A percentile compares a stretch with the other conserved stretches of the same genome.
Conservation (phyloP, 345 rosid genomes). For the Eucalyptus cladocalyx region DNA sequence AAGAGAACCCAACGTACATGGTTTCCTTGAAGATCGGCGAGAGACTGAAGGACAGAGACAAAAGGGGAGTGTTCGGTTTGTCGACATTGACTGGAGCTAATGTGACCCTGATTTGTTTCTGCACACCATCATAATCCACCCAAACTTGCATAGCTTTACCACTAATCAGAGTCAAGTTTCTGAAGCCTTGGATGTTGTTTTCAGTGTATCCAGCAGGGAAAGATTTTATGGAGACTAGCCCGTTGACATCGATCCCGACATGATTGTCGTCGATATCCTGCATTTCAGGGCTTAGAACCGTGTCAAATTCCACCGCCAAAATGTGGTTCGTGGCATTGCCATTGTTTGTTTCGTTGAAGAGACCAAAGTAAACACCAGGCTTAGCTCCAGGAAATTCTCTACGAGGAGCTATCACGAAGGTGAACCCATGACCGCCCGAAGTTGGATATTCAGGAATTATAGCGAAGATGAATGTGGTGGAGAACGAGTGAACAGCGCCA, state of each 20-base stretch:
- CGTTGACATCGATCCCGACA: slow-evolving; percentile 48
- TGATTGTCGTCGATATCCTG: slow-evolving; percentile 34
- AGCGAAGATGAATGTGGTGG: too few species aligned
- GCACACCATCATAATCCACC: too few species aligned
- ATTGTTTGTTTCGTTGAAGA: slow-evolving; percentile 21
- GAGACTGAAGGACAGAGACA: not conserved
- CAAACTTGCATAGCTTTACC: too few species aligned
- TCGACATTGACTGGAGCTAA: too few species aligned
- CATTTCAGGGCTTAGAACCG: slow-evolving; percentile 13
- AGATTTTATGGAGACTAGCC: slow-evolving; percentile 13
- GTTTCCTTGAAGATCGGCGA: not conserved
- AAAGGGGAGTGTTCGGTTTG: too few species aligned
- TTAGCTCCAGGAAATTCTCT: slow-evolving; percentile 12
- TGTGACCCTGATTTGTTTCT: too few species aligned
- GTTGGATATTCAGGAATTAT: too few species aligned
- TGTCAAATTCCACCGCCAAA: slow-evolving; percentile 45
- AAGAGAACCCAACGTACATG: too few species aligned
- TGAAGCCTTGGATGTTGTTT: not conserved
- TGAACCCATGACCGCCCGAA: too few species aligned
- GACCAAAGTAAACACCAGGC: slow-evolving; percentile 15
- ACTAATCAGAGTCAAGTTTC: not conserved
- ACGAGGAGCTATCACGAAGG: too few species aligned
- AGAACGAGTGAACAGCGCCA: too few species aligned
- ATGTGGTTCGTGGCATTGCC: slow-evolving; percentile 30
- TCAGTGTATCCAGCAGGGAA: slow-evolving; percentile 23